Conservation (phyloP, 2,329 filamentous ascomycete genomes). For the Chrysosporium keratinophilum region DNA sequence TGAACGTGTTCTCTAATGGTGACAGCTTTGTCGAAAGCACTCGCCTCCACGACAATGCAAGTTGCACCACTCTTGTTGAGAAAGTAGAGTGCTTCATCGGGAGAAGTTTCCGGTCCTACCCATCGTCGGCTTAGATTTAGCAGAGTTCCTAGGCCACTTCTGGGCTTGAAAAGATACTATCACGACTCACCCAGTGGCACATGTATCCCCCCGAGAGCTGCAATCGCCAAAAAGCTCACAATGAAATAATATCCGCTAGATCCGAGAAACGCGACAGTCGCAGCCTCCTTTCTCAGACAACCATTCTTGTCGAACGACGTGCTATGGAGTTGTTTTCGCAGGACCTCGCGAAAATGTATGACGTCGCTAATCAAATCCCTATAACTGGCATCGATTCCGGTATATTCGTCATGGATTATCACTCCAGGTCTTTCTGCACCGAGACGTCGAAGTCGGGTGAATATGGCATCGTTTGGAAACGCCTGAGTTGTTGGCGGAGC, state of each 20-base stretch:
- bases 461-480: constrained; percentile 14
- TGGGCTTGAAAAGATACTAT: not conserved
- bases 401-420: constrained; percentile 10
- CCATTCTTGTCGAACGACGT: constrained; percentile 26
- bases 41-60: constrained; percentile 31
- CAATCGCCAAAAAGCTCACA: constrained; percentile 38
- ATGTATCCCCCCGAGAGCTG: constrained; percentile 40
- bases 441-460: constrained; percentile 2
- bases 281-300: constrained; percentile 27
- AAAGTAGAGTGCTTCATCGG: constrained; percentile 38
- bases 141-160: not conserved
- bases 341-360: constrained; percentile 32
- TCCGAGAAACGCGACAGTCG: constrained; percentile 34
- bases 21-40: constrained; percentile 23
- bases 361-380: constrained; percentile 38
- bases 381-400: constrained; percentile 25
- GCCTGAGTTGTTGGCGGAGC: not conserved
- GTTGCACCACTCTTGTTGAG: constrained; percentile 31
- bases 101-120: constrained; percentile 29
- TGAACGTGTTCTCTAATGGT: constrained; percentile 28
- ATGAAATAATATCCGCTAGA: constrained; percentile 40
- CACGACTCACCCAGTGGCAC: constrained; percentile 30
- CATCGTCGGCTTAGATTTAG: not conserved
- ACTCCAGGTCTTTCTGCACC: not conserved
- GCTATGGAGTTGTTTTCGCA: constrained; percentile 24